Evolutionary conservation across 192 early-diverging fungal species (phyloP).

Genomic region (Backusella liffmaniae): DNA sequence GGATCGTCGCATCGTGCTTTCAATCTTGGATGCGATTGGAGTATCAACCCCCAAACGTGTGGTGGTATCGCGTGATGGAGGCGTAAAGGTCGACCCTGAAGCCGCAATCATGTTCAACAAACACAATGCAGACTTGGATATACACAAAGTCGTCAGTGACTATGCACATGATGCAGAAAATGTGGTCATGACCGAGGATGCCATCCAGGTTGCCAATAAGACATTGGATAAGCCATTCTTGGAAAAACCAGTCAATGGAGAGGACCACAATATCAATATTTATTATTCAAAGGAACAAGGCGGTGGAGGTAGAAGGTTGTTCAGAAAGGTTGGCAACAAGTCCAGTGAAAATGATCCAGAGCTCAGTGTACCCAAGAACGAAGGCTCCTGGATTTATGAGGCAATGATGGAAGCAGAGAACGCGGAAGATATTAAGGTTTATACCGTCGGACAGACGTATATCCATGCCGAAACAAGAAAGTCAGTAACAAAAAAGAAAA

Average conservation of each 20-base stretch:
- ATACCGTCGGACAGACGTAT: conserved; percentile 87
- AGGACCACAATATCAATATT: conserved; percentile 97
- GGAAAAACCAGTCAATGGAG: conserved; percentile 93
- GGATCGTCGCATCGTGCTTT: conserved; percentile 86
- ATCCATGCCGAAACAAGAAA: conserved; percentile 96
- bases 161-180: conserved; percentile 4
- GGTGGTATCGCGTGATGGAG: conserved; percentile 69
- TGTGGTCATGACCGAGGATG: conserved; percentile 53
- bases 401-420: conserved; percentile 93
- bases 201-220: conserved; percentile 62
- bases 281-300: conserved; percentile 84
- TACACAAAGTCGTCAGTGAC: conserved; percentile 36
- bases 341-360: conserved; percentile 86
- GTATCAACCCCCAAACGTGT: conserved; percentile 85
- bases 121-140: conserved; percentile 45
- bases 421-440: conserved; percentile 96
- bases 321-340: conserved; percentile 93
- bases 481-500: conserved; percentile 34
- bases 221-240: conserved; percentile 93
- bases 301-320: conserved; percentile 77
- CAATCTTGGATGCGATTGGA: conserved; percentile 73
- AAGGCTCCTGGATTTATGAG: conserved; percentile 91
- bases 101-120: conserved; percentile 54
- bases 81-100: conserved; percentile 52
- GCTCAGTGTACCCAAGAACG: conserved; percentile 60